Evolutionary conservation across 192 early-diverging fungal species (phyloP).

Genomic region (Obelidium mucronatum): DNA sequence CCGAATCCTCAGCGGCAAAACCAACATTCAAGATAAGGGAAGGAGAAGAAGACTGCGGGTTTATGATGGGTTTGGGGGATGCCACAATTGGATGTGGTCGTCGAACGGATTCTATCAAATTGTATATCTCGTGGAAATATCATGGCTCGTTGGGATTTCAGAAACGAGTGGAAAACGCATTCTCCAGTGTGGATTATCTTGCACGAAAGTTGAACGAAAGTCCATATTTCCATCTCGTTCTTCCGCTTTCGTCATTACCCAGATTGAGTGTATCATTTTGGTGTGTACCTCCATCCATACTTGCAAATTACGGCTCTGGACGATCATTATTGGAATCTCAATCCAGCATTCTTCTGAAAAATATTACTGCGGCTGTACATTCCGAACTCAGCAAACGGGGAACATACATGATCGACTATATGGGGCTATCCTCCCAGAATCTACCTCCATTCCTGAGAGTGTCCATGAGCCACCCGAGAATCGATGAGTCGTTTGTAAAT

Average conservation of each 20-base stretch:
- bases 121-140: constrained; percentile 81
- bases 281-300: constrained; percentile 9
- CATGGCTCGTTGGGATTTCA: constrained; percentile 71
- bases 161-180: constrained; percentile 63
- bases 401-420: constrained; percentile 76
- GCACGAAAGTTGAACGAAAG: constrained; percentile 26
- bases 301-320: not conserved
- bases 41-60: constrained; percentile 35
- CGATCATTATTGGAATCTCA: not conserved
- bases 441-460: constrained; percentile 75
- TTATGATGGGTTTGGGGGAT: constrained; percentile 74
- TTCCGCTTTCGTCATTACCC: not conserved
- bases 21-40: constrained; percentile 22
- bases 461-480: constrained; percentile 73
- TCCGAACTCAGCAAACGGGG: constrained; percentile 53
- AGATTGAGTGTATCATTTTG: constrained; percentile 18
- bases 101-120: constrained; percentile 78
- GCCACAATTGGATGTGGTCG: constrained; percentile 83
- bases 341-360: not conserved
- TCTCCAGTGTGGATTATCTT: constrained; percentile 47
- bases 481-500: constrained; percentile 45
- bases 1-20: not conserved
- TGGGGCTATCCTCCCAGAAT: constrained; percentile 44
- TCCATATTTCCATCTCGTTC: constrained; percentile 13
- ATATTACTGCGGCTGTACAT: constrained; percentile 54